Evolutionary conservation across 441 rosid species (phyloP), one percentile per base, ranked within the genome.

Genomic region (Arabidopsis lyrata): DNA sequence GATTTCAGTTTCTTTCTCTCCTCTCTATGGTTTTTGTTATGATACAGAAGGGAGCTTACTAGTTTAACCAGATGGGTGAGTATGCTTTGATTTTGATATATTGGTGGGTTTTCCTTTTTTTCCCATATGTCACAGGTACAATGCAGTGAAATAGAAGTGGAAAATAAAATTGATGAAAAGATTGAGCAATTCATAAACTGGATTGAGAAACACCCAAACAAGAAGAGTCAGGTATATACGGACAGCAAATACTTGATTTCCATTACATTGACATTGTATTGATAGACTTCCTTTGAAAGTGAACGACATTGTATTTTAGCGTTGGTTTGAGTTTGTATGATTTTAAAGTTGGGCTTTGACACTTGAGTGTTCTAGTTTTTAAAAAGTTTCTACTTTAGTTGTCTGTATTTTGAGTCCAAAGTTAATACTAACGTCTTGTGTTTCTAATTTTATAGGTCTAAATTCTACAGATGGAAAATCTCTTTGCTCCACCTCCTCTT

Each of bases 141-240:
- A 79, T 95, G 99, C 58, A 97, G 97, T 66, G 97, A 85, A 63
- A 68, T 61, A 12, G 97, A 95, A 44, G 86, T 92, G 36, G 97
- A 95, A 64, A 92, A 90, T 88, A 92, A 92, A 81, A 90, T 95
- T 47, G 96, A 92, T 66, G 97, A 95, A 77, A 95, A 85, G 87
- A 89, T 92, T 70, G 99, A 95, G 55, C 96, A 90, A n/a, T 90
- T 88, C 78, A 78, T 95, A 16, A 85, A 82, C 79, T 90, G 96
- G 97, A 96, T 88, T 4, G 97, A 90, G 82, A 95, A 90, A 80
- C 99, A 92, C 45, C 97, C 97, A 0, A 95, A 92, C 85, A 92
- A 92, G 86, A 95, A 90, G 83, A 90, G 90, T 78, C 97, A 92
- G 94, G 99, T 90, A 13, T 20, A n/a, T n/a, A n/a, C n/a, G n/a